A percentile compares a stretch with the other conserved stretches of the same genome.
Conservation (phyloP, 345 rosid species). For the Syzygium aromaticum region DNA sequence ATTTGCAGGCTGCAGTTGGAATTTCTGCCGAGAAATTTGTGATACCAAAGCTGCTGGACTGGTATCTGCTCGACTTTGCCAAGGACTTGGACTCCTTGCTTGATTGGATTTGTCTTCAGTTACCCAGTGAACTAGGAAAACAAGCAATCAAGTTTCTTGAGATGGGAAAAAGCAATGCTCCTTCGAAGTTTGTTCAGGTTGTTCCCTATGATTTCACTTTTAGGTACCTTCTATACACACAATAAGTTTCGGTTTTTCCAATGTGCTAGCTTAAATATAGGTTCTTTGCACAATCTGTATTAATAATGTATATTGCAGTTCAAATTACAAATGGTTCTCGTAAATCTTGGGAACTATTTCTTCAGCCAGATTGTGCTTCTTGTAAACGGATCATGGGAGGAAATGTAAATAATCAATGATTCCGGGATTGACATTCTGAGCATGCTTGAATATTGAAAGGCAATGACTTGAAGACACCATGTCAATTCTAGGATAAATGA, state of each 20-base stretch:
- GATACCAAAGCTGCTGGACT: slow-evolving; percentile 65
- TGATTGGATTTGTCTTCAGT: slow-evolving; percentile 82
- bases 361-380: not conserved
- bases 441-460: not conserved
- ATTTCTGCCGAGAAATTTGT: slow-evolving; percentile 42
- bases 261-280: not conserved
- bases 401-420: not conserved
- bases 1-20: slow-evolving; percentile 67
- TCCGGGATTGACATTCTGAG: not conserved
- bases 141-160: slow-evolving; percentile 64
- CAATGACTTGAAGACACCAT: not conserved
- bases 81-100: slow-evolving; percentile 73
- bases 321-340: not conserved
- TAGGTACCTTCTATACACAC: slow-evolving; percentile 54
- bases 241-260: slow-evolving; percentile 3
- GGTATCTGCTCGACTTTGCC: slow-evolving; percentile 84
- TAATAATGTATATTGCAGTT: not conserved
- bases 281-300: not conserved
- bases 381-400: not conserved
- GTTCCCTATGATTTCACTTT: slow-evolving; percentile 67
- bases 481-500: not conserved
- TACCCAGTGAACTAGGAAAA: slow-evolving; percentile 63
- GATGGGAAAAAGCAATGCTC: slow-evolving; percentile 35
- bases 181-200: slow-evolving; percentile 38
- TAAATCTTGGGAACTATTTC: not conserved